Percentiles rank a stretch among this genome's conserved stretches.
These are phyloP conservation scores for Candida easanensis DNA, from an alignment of 805 yeast species.

Conservation along the genomic window DNA sequence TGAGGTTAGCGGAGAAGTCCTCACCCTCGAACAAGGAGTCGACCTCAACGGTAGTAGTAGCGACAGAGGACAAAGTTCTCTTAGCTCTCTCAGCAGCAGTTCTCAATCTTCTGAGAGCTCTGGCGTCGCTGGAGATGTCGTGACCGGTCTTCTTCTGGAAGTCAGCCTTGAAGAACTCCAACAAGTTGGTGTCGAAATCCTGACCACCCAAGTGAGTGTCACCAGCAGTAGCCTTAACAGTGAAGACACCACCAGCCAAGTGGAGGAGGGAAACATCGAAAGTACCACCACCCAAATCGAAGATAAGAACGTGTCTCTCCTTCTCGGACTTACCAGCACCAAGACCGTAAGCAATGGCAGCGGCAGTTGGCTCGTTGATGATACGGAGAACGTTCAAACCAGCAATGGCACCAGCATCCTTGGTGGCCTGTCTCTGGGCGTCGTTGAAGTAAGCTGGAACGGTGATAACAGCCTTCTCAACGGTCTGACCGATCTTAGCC, in stretches of 20 bases:
- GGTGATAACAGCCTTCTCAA: conserved; percentile 73
- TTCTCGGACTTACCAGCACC: conserved; percentile 81
- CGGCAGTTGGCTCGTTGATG: conserved; percentile 88
- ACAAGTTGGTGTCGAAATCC: conserved; percentile 96
- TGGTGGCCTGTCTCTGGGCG: conserved; percentile 79
- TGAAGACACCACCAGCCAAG: conserved; percentile 94
- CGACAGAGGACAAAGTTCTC: conserved; percentile 95
- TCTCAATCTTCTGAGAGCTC: conserved; percentile 97
- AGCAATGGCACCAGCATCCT: conserved; percentile 79
- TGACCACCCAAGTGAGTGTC: conserved; percentile 99
- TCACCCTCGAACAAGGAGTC: conserved; percentile 95
- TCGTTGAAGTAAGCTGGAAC: conserved; percentile 82
- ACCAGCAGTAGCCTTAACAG: conserved; percentile 98
- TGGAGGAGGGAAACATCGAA: conserved; percentile 93
- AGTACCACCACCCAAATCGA: conserved; percentile 99
- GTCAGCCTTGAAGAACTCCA: conserved; percentile 88
- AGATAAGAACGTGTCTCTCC: conserved; percentile 87
- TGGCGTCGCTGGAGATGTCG: conserved; percentile 86
- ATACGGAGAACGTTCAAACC: conserved; percentile 76
- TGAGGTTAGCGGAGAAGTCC: conserved; percentile 88
- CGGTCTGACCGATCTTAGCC: conserved; percentile 68
- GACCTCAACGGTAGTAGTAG: conserved; percentile 94
- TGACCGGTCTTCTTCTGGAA: conserved; percentile 93
- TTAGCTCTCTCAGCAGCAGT: conserved; percentile 99
- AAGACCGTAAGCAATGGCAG: conserved; percentile 98